Conservation (phyloP, 2,329 filamentous ascomycete genomes). For the Cladosporium sp. region DNA sequence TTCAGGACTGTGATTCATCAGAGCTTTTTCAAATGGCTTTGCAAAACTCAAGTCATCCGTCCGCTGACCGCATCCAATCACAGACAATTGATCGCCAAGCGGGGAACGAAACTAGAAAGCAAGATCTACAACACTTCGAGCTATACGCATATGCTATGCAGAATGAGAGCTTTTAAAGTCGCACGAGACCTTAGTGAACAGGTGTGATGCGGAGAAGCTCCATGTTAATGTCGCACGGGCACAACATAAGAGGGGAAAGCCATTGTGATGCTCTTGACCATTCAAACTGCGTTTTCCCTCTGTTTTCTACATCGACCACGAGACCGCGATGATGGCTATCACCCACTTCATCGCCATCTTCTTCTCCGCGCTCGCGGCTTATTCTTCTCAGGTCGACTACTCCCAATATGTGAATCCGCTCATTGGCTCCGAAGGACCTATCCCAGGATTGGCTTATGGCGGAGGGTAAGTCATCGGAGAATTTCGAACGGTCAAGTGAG, state of each 20-base stretch:
- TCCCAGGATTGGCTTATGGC: slow-evolving; percentile 41
- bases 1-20: too few relatives aligned
- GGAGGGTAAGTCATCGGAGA: slow-evolving; percentile 25
- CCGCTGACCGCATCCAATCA: too few relatives aligned
- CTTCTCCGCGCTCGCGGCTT: neutral
- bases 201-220: neutral
- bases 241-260: neutral
- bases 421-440: slow-evolving; percentile 46
- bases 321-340: neutral
- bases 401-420: slow-evolving; percentile 48
- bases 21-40: too few relatives aligned
- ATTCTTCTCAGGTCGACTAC: slow-evolving; percentile 31
- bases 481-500: neutral
- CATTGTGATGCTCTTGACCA: neutral
- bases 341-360: neutral
- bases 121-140: too few relatives aligned
- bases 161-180: too few relatives aligned
- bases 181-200: neutral
- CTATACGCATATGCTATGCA: too few relatives aligned
- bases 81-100: too few relatives aligned
- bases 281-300: neutral
- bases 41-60: too few relatives aligned
- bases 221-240: neutral
- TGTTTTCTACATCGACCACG: neutral
- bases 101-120: too few relatives aligned